phyloP scores from a whole-genome alignment of 2,329 filamentous ascomycete genomes.

The Davidsoniella neocaledoniae region DNA sequence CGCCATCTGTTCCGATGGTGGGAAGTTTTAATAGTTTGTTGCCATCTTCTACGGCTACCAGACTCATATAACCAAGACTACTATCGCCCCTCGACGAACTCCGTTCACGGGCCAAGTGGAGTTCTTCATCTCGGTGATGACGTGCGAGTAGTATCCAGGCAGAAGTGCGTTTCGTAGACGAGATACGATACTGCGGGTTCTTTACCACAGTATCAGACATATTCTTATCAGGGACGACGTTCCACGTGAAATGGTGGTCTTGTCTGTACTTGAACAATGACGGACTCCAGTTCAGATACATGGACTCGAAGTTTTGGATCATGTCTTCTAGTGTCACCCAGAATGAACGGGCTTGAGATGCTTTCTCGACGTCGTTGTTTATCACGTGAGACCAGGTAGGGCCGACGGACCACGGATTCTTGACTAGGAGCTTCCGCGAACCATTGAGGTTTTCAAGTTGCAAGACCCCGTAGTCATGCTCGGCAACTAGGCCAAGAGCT shows the following conservation, averaged over 20 bases:
- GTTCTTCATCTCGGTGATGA: constrained; percentile 60
- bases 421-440: constrained; percentile 59
- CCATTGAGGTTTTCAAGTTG: constrained; percentile 49
- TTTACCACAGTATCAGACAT: constrained; percentile 40
- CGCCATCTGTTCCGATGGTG: constrained; percentile 52
- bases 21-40: constrained; percentile 59
- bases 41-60: constrained; percentile 64
- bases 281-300: constrained; percentile 97
- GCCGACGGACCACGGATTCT: constrained; percentile 90
- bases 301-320: constrained; percentile 80
- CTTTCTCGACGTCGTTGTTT: constrained; percentile 18
- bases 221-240: constrained; percentile 32
- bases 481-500: constrained; percentile 64
- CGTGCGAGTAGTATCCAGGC: constrained; percentile 77
- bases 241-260: constrained; percentile 84
- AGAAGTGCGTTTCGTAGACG: constrained; percentile 37
- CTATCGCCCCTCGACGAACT: constrained; percentile 14
- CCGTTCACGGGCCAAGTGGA: constrained; percentile 26
- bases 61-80: constrained; percentile 66
- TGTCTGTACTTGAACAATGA: constrained; percentile 63
- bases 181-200: constrained; percentile 57
- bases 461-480: constrained; percentile 88
- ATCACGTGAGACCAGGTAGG: constrained; percentile 9
- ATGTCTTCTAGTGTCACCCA: constrained; percentile 87
- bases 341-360: constrained; percentile 45